These are phyloP conservation scores for Ganoderma resinaceum DNA, from an alignment of 1,284 basidiomycete species.

Conservation along the genomic window DNA sequence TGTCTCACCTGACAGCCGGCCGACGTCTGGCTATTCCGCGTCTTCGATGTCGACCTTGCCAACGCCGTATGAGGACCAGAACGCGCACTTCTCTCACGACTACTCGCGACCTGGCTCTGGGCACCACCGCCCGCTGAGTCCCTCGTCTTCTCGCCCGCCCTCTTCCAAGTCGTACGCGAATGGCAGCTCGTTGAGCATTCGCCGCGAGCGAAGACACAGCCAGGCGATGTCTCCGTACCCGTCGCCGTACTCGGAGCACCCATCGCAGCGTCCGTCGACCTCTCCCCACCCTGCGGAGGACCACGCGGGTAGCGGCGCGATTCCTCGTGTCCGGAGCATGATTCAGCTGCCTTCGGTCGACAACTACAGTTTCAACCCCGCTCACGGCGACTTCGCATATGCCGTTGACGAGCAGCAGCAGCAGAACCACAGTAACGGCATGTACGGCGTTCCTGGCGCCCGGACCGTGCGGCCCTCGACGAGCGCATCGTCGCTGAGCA, in stretches of 20 bases:
- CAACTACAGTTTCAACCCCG: constrained; percentile 70
- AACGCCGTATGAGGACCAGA: constrained; percentile 63
- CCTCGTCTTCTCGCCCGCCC: constrained; percentile 57
- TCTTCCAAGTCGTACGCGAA: constrained; percentile 64
- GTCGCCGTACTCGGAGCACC: constrained; percentile 72
- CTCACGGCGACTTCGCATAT: constrained; percentile 81
- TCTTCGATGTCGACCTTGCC: constrained; percentile 77
- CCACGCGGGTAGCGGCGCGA: constrained; percentile 44
- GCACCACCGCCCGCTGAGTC: constrained; percentile 58
- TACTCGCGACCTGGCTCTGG: constrained; percentile 74
- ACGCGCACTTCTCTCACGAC: constrained; percentile 55
- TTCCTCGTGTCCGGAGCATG: constrained; percentile 80
- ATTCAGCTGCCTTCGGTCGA: constrained; percentile 70
- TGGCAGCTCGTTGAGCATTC: constrained; percentile 64
- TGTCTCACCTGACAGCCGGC: constrained; percentile 81
- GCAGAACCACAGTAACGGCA: constrained; percentile 31
- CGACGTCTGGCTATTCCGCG: constrained; percentile 83
- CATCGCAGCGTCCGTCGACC: constrained; percentile 65
- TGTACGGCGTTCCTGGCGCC: constrained; percentile 39
- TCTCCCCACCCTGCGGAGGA: constrained; percentile 73
- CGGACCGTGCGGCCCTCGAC: constrained; percentile 70
- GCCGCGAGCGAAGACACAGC: constrained; percentile 75
- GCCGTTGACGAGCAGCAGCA: constrained; percentile 47
- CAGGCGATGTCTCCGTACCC: constrained; percentile 87
- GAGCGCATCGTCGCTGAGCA: constrained; percentile 77